A percentile compares a stretch with the other conserved stretches of the same genome.
Evolutionary conservation across 1,139 yeast species (phyloP).

Genomic region (Trichomonascaceae sp.): DNA sequence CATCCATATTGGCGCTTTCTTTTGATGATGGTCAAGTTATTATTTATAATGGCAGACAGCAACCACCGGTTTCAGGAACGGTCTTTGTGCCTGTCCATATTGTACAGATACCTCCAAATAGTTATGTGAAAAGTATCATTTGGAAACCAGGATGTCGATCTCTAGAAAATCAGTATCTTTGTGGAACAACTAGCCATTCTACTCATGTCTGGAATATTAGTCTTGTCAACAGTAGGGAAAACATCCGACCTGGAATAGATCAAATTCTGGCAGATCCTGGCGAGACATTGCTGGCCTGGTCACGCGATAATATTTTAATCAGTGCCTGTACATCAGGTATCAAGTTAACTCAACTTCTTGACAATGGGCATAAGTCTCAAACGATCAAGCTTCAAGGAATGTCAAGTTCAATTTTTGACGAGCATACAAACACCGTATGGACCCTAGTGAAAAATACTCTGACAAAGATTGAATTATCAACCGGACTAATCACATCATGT

Average conservation of each 20-base stretch:
- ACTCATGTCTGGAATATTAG: not conserved
- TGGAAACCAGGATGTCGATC: not conserved
- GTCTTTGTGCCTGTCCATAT: constrained; percentile 2
- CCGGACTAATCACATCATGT: not conserved
- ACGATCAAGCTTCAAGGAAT: constrained; percentile 5
- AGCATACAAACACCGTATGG: constrained; percentile 2
- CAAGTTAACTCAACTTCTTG: not conserved
- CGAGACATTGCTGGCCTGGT: not conserved
- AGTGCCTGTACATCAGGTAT: constrained; percentile 8
- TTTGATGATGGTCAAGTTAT: constrained; percentile 11
- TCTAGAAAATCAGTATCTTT: not conserved
- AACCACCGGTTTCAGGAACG: not conserved
- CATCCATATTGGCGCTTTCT: constrained; percentile 10
- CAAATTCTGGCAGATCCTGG: not conserved
- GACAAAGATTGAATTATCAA: not conserved
- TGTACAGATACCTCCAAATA: not conserved
- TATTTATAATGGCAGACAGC: constrained; percentile 9
- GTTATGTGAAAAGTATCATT: not conserved
- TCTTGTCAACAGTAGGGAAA: not conserved
- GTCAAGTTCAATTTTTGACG: not conserved
- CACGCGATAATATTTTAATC: not conserved
- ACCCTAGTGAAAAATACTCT: not conserved
- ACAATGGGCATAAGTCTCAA: constrained; percentile 4
- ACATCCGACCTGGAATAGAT: not conserved
- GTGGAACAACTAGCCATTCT: not conserved